Evolutionary conservation across 106 monocot genomes (phyloP), one percentile per base, ranked within the genome.

Genomic region (Platanthera guangdongensis): DNA sequence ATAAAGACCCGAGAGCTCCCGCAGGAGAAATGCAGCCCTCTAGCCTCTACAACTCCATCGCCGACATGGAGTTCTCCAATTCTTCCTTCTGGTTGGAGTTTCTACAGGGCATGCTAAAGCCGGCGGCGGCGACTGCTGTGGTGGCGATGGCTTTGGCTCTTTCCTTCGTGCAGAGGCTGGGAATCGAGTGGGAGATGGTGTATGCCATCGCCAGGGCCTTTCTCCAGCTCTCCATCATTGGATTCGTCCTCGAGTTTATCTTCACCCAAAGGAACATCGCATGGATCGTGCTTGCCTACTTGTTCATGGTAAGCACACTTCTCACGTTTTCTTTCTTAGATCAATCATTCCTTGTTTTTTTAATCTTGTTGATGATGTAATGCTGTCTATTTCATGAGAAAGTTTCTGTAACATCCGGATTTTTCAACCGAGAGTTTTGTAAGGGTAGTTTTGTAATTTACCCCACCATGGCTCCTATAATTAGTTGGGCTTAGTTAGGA

Each of bases 161-260:
- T 22, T 93, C 90, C 6, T 87, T 91, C 68, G 14, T 55, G 14
- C 90, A 93, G 86, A 85, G 83, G 76, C 87, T 96, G 52, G 84
- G 83, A 39, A 55, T 96, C 32, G 95, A 93, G 81, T 69, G 79
- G 77, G 95, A 96, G 90, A 96, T 93, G 86, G 71, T 86, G 28
- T 86, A 90, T 71, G 76, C 95, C 49, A 84, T 90, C 15, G 77
- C 78, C 39, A 78, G 95, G 55, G 85, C 93, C 45, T 93, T 96
- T 55, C 73, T 91, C 50, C 95, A 96, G 87, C 93, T 96, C 74
- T 96, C 93, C 15, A 32, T 89, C 3, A 93, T 96, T 67, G 93
- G 95, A 12, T 96, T 96, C 81, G 90, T 96, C 13, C 90, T 96
- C 54, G 78, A 96, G 69, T 96, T 96, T 85, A 93, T 96, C 87